A percentile compares a stretch with the other conserved stretches of the same genome.
phyloP scores from a whole-genome alignment of 78 protist genomes.

The Planoprotostelium fungivorum region DNA sequence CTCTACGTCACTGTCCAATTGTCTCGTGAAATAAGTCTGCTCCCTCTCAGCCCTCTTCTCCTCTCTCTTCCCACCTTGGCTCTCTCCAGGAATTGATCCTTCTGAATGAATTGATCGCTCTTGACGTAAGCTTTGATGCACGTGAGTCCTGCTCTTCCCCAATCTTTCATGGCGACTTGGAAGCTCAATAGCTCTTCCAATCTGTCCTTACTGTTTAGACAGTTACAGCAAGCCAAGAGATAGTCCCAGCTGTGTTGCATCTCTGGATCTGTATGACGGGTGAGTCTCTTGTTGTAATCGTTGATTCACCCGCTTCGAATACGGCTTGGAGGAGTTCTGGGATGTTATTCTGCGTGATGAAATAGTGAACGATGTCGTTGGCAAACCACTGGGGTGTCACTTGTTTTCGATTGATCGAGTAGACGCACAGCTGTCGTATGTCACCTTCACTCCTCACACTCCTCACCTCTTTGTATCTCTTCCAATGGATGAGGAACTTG shows the following conservation, averaged over 20 bases:
- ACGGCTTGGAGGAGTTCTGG: neutral
- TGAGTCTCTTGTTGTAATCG: neutral
- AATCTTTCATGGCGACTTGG: neutral
- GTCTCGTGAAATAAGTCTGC: neutral
- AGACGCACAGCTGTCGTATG: neutral
- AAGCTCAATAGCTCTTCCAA: neutral
- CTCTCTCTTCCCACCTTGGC: too few species aligned
- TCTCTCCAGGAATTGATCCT: neutral
- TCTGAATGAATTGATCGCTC: neutral
- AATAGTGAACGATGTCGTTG: neutral
- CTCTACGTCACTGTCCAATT: neutral
- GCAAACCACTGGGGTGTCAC: neutral
- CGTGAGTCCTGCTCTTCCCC: neutral
- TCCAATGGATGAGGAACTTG: neutral
- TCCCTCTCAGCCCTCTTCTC: neutral
- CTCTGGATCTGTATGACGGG: neutral
- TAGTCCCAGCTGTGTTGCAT: neutral
- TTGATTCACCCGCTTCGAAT: neutral
- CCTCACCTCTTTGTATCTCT: neutral
- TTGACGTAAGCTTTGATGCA: neutral
- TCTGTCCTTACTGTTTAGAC: neutral
- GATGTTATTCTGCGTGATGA: neutral
- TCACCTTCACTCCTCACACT: too few species aligned
- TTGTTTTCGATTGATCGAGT: neutral
- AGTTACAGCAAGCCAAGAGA: neutral